Percentiles rank a stretch among this genome's conserved stretches.
Conservation (phyloP, 2,329 filamentous ascomycete species). For the Colletotrichum chrysophilum region DNA sequence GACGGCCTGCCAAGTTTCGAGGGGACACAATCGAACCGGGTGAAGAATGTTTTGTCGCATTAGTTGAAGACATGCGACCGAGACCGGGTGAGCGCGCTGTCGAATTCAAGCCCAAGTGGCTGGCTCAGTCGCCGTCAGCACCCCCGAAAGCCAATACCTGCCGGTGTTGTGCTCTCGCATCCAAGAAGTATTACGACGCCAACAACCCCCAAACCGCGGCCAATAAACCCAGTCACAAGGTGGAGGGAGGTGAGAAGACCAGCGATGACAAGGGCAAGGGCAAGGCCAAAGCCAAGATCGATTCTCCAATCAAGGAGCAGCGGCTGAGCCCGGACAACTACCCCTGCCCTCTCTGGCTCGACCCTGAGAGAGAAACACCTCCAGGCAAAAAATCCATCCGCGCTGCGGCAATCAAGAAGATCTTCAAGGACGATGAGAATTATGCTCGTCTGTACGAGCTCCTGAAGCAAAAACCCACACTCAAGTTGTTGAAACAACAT, state of each 20-base stretch:
- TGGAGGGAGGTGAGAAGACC: background rate
- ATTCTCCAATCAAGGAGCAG: background rate
- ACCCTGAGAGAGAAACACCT: background rate
- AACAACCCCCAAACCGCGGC: background rate
- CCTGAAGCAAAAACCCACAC: background rate
- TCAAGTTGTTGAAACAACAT: background rate
- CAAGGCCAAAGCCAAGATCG: constrained; percentile 4
- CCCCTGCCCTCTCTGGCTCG: constrained; percentile 20
- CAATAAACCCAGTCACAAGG: background rate
- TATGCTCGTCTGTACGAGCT: background rate
- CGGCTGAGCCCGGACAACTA: constrained; percentile 10
- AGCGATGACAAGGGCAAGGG: constrained; percentile 14
- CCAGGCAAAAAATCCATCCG: background rate
- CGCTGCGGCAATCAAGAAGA: background rate
- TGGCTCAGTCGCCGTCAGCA: constrained; percentile 76
- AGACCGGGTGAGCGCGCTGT: constrained; percentile 43
- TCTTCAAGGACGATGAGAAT: constrained; percentile 12
- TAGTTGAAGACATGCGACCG: constrained; percentile 76
- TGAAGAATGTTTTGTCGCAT: constrained; percentile 43
- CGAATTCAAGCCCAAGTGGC: constrained; percentile 88
- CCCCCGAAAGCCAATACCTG: constrained; percentile 68
- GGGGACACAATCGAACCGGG: constrained; percentile 26
- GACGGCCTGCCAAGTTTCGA: constrained; percentile 40
- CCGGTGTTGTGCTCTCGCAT: constrained; percentile 72
- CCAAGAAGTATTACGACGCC: constrained; percentile 38